Evolutionary conservation across 169 alveolate genomes (phyloP), one percentile per base, ranked within the genome.

Genomic region (Theileria orientalis): DNA sequence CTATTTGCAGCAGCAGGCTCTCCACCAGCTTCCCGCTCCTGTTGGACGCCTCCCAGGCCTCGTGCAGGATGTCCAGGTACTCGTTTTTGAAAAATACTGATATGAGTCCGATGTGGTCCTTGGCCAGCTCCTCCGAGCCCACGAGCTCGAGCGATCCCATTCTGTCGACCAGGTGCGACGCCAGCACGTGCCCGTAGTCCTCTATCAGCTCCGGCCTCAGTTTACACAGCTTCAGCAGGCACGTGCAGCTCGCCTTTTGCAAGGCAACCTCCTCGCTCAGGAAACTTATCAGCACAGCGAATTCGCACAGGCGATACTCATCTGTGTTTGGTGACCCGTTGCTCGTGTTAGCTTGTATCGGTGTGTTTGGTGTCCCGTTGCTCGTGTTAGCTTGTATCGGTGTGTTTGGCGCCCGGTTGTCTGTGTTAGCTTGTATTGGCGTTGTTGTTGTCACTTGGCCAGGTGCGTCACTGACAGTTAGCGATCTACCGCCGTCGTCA

Each of bases 41-140:
- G 1, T 67, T 74, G 16, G 64, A 40, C 30, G 42, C 67, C 25
- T 78, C 59, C 86, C 86, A 78, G 1, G 86, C 86, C 19, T 72
- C 66, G 32, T 66, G 49, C 3, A 78, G 51, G n/a, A 69, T 40
- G 19, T 69, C 46, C 44, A 35, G 19, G 21, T 54, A 69, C 3
- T 60, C 9, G 0, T 69, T 42, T 13, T 37, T 49, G 29, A 78
- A 47, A 27, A 78, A 60, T 47, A 29, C 33, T 19, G 63, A 70
- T 2, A 37, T 33, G 30, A 78, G 42, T 3, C 63, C 47, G 44
- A 78, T 8, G 30, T 70, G 69, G 64, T 71, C 83, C 49, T 78
- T 78, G 3, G 70, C 83, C 29, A 78, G 23, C n/a, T 78, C 83
- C 40, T 69, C 83, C n/a, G 83, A 70, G 25, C 83, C 83, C 16